A percentile compares a stretch with the other conserved stretches of the same genome.
phyloP scores from a whole-genome alignment of 805 yeast genomes.

The Candida anglica region DNA sequence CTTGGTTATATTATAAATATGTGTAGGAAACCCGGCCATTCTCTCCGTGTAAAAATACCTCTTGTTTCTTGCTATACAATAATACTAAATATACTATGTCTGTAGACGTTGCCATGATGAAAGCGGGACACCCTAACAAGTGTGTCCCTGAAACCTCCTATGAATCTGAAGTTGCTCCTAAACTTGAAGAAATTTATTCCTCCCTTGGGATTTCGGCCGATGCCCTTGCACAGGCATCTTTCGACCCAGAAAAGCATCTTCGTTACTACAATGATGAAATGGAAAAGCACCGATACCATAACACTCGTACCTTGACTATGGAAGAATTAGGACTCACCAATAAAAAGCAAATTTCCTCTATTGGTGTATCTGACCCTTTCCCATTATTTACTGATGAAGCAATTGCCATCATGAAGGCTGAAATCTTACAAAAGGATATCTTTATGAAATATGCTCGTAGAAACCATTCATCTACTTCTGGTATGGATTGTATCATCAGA shows the following conservation, averaged over 20 bases:
- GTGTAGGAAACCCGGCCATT: too few species aligned
- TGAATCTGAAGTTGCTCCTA: slow-evolving; percentile 25
- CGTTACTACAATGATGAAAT: slow-evolving; percentile 18
- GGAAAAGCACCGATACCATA: slow-evolving; percentile 12
- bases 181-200: slow-evolving; percentile 13
- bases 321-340: slow-evolving; percentile 46
- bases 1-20: too few species aligned
- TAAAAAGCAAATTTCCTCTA: slow-evolving; percentile 46
- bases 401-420: slow-evolving; percentile 53
- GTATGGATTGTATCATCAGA: slow-evolving; percentile 46
- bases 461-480: slow-evolving; percentile 40
- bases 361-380: slow-evolving; percentile 59
- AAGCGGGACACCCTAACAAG: slow-evolving; percentile 35
- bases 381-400: slow-evolving; percentile 62
- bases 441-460: slow-evolving; percentile 44
- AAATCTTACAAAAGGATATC: slow-evolving; percentile 44
- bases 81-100: neutral
- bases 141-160: too few species aligned
- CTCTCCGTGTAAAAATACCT: too few species aligned
- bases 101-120: slow-evolving; percentile 11
- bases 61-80: too few species aligned
- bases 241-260: slow-evolving; percentile 33
- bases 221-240: slow-evolving; percentile 8
- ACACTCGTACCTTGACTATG: slow-evolving; percentile 36
- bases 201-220: neutral